phyloP scores from a whole-genome alignment of 305 asterid genomes.

The Solanum chacoense region DNA sequence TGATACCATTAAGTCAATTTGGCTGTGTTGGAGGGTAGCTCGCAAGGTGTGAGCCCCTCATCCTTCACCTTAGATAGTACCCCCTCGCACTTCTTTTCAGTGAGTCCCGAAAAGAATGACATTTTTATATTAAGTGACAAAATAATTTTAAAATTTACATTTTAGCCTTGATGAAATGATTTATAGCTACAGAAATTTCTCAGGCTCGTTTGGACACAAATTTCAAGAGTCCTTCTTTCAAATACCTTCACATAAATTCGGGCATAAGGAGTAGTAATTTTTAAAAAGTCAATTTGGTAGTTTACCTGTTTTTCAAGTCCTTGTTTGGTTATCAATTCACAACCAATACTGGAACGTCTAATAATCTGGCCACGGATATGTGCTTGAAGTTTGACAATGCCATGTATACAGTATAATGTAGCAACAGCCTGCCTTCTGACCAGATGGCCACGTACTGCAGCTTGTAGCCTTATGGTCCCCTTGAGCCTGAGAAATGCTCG shows the following conservation, averaged over 20 bases:
- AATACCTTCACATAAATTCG: not conserved
- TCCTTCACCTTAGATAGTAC: not conserved
- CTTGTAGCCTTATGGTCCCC: slow-evolving; percentile 41
- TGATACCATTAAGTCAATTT: not conserved
- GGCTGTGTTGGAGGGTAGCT: not conserved
- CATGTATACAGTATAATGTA: slow-evolving; percentile 37
- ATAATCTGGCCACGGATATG: slow-evolving; percentile 39
- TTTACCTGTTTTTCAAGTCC: slow-evolving; percentile 24
- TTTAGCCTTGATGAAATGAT: not conserved
- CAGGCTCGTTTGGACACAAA: not conserved
- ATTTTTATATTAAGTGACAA: not conserved
- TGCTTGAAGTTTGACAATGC: slow-evolving; percentile 62
- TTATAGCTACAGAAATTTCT: not conserved
- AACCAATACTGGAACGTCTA: slow-evolving; percentile 26
- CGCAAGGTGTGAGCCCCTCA: not conserved
- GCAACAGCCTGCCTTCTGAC: slow-evolving; percentile 68
- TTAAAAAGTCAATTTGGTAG: not conserved
- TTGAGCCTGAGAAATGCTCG: slow-evolving; percentile 34
- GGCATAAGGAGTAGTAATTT: not conserved
- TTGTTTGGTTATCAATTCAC: slow-evolving; percentile 16
- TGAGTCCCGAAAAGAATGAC: not conserved
- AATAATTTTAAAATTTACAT: not conserved
- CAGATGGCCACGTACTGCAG: slow-evolving; percentile 48
- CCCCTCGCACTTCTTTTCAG: not conserved
- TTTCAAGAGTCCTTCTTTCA: not conserved